These are phyloP conservation scores for Spathaspora passalidarum DNA, from an alignment of 805 yeast species.

Conservation along the genomic window DNA sequence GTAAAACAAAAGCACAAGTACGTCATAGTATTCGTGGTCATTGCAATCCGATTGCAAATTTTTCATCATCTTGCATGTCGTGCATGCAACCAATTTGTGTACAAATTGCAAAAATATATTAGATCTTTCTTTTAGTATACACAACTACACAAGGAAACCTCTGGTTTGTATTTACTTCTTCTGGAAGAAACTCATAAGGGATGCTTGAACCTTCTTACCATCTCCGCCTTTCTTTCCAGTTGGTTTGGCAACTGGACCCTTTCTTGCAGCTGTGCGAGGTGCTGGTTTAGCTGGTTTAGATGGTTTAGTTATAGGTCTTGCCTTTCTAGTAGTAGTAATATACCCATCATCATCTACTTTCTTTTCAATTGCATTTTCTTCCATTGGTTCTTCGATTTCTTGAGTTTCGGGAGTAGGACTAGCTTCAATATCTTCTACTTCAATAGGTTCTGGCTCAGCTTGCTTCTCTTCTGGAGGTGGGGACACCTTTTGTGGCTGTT, in stretches of 20 bases:
- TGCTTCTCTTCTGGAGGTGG: constrained; percentile 2
- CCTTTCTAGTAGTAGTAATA: constrained; percentile 35
- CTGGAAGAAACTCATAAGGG: constrained; percentile 48
- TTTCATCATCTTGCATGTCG: too few relatives aligned
- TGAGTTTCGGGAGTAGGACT: constrained; percentile 5
- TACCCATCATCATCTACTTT: constrained; percentile 52
- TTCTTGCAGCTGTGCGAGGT: constrained; percentile 6
- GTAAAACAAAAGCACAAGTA: too few relatives aligned
- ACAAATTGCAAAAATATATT: too few relatives aligned
- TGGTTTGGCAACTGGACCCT: constrained; percentile 5
- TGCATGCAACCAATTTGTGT: too few relatives aligned
- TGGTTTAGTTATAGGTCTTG: constrained; percentile 7
- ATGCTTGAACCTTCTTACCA: constrained; percentile 30
- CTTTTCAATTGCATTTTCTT: constrained; percentile 10
- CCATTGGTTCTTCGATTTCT: background rate
- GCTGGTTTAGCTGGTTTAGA: background rate
- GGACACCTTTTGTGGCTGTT: constrained; percentile 6
- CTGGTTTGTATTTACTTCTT: constrained; percentile 22
- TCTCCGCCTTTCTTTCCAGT: constrained; percentile 13
- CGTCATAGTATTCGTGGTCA: too few relatives aligned
- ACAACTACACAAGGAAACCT: background rate
- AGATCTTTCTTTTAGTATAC: background rate
- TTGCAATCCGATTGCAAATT: too few relatives aligned
- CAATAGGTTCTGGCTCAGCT: constrained; percentile 3
- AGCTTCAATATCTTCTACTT: constrained; percentile 2